Evolutionary conservation across 23 red algal species (phyloP).

Genomic region (Gracilaria gracilis): DNA sequence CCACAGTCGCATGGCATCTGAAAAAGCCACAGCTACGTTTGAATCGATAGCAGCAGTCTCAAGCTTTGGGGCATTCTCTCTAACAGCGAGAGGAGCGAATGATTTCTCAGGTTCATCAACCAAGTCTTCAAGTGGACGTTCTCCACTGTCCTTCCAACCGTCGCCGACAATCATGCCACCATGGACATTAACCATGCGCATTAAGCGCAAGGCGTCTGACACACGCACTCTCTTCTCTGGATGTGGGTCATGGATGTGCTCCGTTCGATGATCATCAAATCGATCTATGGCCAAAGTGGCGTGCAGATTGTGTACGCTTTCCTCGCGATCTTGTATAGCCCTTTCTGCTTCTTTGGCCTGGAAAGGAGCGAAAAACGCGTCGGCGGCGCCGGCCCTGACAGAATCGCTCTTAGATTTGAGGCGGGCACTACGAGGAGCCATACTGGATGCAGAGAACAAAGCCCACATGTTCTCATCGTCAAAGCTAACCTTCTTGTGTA

Average conservation of each 20-base stretch:
- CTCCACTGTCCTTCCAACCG: slow-evolving; percentile 33
- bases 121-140: slow-evolving; percentile 54
- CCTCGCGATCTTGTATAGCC: slow-evolving; percentile 24
- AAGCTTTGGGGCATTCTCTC: not conserved
- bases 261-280: slow-evolving; percentile 61
- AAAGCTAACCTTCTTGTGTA: slow-evolving; percentile 12
- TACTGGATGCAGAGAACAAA: slow-evolving; percentile 10
- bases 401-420: slow-evolving; percentile 11
- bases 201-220: slow-evolving; percentile 1
- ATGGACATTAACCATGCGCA: slow-evolving; percentile 43
- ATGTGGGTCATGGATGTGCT: slow-evolving; percentile 34
- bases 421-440: slow-evolving; percentile 31
- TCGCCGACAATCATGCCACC: slow-evolving; percentile 43
- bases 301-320: slow-evolving; percentile 14
- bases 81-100: slow-evolving; percentile 13
- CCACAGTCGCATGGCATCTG: slow-evolving; percentile 16
- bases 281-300: slow-evolving; percentile 17
- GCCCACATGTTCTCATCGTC: slow-evolving; percentile 52
- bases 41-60: not conserved
- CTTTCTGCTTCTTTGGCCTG: slow-evolving; percentile 34
- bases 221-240: slow-evolving; percentile 35
- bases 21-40: not conserved
- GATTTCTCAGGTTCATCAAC: slow-evolving; percentile 4
- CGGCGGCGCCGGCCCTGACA: slow-evolving; percentile 38
- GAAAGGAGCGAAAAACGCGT: slow-evolving; percentile 57